Conservation (phyloP, 2,329 filamentous ascomycete genomes). For the Colletotrichum brevisporum region DNA sequence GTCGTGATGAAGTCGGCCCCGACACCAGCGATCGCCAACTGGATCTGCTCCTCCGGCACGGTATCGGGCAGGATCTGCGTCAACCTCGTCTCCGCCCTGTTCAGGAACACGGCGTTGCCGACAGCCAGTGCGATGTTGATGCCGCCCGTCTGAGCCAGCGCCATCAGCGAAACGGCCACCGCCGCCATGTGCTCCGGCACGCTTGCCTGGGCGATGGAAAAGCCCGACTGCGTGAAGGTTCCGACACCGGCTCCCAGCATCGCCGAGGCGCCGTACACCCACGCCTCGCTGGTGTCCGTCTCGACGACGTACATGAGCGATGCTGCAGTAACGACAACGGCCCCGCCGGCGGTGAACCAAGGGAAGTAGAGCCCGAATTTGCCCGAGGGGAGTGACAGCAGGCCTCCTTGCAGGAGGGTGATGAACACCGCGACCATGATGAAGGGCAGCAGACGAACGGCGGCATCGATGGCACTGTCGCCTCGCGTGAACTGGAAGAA, state of each 20-base stretch:
- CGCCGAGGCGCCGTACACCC: slow-evolving; percentile 52
- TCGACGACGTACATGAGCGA: slow-evolving; percentile 52
- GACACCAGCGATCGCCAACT: slow-evolving; percentile 44
- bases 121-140: slow-evolving; percentile 38
- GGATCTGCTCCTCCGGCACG: slow-evolving; percentile 43
- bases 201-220: slow-evolving; percentile 40
- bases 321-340: slow-evolving; percentile 52
- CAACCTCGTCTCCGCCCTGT: slow-evolving; percentile 47
- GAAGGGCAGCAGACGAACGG: slow-evolving; percentile 57
- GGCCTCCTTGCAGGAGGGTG: slow-evolving; percentile 45
- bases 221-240: slow-evolving; percentile 50
- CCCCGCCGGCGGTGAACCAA: slow-evolving; percentile 54
- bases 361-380: slow-evolving; percentile 53
- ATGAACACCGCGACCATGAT: slow-evolving; percentile 51
- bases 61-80: slow-evolving; percentile 43
- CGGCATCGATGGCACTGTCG: slow-evolving; percentile 56
- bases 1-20: slow-evolving; percentile 29
- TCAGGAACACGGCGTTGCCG: slow-evolving; percentile 49
- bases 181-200: slow-evolving; percentile 21
- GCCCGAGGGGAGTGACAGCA: slow-evolving; percentile 29
- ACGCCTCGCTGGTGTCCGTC: slow-evolving; percentile 40
- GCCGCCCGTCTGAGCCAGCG: slow-evolving; percentile 32
- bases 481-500: slow-evolving; percentile 63
- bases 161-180: slow-evolving; percentile 24
- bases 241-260: slow-evolving; percentile 58